Percentiles rank a stretch among this genome's conserved stretches.
phyloP scores from a whole-genome alignment of 2,329 filamentous ascomycete species.

The Albifimbria verrucaria region DNA sequence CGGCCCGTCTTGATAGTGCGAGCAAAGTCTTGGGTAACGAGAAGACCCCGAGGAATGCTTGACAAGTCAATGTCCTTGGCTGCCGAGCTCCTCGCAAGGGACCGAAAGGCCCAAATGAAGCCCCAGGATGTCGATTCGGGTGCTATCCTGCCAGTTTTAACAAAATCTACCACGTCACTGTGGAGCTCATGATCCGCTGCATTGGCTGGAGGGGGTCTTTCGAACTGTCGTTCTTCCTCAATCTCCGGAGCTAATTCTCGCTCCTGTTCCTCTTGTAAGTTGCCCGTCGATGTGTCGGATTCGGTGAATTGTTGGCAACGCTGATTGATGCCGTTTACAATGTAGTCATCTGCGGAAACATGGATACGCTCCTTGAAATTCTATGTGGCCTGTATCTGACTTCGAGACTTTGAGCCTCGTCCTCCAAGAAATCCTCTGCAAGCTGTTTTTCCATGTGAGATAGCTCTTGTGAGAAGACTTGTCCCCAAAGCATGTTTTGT shows the following conservation, averaged over 20 bases:
- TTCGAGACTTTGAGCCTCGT: conserved; percentile 2
- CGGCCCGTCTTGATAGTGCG: not conserved
- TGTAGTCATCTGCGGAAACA: not conserved
- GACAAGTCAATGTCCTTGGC: not conserved
- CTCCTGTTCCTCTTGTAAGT: conserved; percentile 5
- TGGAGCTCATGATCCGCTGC: not conserved
- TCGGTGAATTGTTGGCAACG: not conserved
- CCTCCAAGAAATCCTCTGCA: conserved; percentile 1
- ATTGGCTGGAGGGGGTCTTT: not conserved
- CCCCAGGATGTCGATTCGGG: not conserved
- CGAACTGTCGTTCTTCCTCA: conserved; percentile 2
- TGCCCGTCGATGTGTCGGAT: not conserved
- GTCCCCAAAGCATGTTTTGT: not conserved
- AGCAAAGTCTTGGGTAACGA: conserved; percentile 2
- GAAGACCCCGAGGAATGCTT: not conserved
- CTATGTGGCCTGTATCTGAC: not conserved
- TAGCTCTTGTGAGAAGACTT: not conserved
- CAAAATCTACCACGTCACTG: not conserved
- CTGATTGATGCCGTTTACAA: not conserved
- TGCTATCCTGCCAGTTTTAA: not conserved
- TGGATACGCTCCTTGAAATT: not conserved
- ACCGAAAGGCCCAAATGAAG: conserved; percentile 1
- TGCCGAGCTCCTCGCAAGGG: not conserved
- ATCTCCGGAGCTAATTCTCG: conserved; percentile 4
- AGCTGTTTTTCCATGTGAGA: not conserved